These are phyloP conservation scores for Penicillium paneum DNA, from an alignment of 2,329 filamentous ascomycete species.

Conservation along the genomic window DNA sequence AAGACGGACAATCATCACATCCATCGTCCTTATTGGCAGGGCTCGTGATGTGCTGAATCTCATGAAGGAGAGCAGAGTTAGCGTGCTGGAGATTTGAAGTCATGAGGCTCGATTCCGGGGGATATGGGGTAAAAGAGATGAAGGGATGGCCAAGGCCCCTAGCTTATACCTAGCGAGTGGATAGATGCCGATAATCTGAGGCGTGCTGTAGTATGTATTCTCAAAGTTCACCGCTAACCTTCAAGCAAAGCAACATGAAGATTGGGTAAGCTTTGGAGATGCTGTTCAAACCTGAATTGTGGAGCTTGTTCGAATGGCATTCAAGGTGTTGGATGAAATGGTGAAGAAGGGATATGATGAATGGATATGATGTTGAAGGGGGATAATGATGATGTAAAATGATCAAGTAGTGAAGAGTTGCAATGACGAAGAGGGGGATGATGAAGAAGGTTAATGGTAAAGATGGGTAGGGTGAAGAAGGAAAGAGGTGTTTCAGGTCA, in stretches of 20 bases:
- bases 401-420: neutral
- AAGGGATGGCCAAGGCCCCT: neutral
- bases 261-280: neutral
- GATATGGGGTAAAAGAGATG: neutral
- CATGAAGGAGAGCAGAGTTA: neutral
- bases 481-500: too few relatives aligned
- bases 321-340: neutral
- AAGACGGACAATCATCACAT: neutral
- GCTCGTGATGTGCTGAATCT: neutral
- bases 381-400: neutral
- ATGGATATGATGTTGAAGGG: neutral
- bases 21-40: neutral
- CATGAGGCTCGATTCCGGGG: neutral
- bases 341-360: neutral
- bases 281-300: neutral
- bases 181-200: neutral
- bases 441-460: too few relatives aligned
- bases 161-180: neutral
- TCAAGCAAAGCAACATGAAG: neutral
- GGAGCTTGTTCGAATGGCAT: neutral
- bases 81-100: neutral
- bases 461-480: too few relatives aligned
- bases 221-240: neutral
- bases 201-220: neutral
- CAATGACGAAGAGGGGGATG: too few relatives aligned